Percentiles rank a stretch among this genome's conserved stretches.
Evolutionary conservation across 2,329 filamentous ascomycete species (phyloP).

Genomic region (Curvularia lunata): DNA sequence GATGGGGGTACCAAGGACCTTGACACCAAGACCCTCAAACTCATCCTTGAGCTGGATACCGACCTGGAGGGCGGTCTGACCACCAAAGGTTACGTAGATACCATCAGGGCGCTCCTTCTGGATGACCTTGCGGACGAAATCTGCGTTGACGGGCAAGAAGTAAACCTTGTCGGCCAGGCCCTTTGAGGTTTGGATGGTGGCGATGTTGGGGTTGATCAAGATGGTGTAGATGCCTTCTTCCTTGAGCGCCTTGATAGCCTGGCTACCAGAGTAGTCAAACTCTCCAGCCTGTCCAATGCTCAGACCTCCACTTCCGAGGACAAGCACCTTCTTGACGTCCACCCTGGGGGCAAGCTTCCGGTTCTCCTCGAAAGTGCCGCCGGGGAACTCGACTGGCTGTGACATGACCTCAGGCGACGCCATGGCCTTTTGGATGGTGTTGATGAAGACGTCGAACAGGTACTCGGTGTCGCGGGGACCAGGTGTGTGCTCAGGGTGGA

Average conservation of each 20-base stretch:
- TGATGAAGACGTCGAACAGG: slow-evolving; percentile 95
- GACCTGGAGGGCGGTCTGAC: slow-evolving; percentile 94
- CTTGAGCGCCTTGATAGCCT: slow-evolving; percentile 97
- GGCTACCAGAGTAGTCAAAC: slow-evolving; percentile 97
- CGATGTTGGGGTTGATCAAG: slow-evolving; percentile 98
- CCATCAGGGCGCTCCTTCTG: slow-evolving; percentile 92
- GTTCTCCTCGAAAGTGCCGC: slow-evolving; percentile 81
- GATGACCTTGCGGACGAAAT: slow-evolving; percentile 98
- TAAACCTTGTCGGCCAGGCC: slow-evolving; percentile 98
- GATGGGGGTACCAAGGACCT: slow-evolving; percentile 94
- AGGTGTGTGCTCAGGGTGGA: slow-evolving; percentile 96
- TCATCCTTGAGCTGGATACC: slow-evolving; percentile 98
- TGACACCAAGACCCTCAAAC: slow-evolving; percentile 88
- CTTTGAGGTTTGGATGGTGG: slow-evolving; percentile 98
- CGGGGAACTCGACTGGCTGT: slow-evolving; percentile 83
- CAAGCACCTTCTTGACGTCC: slow-evolving; percentile 89
- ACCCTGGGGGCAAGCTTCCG: slow-evolving; percentile 77
- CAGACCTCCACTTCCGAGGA: slow-evolving; percentile 91
- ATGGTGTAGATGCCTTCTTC: slow-evolving; percentile 98
- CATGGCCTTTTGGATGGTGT: slow-evolving; percentile 77
- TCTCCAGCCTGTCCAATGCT: slow-evolving; percentile 98
- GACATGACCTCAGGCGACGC: slow-evolving; percentile 70
- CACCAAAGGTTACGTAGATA: slow-evolving; percentile 97
- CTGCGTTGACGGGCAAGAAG: slow-evolving; percentile 94
- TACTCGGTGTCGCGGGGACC: slow-evolving; percentile 96